Percentiles rank a stretch among this genome's conserved stretches.
Conservation (phyloP, 495 filamentous ascomycete species). For the Penicillium dipodomyicola region DNA sequence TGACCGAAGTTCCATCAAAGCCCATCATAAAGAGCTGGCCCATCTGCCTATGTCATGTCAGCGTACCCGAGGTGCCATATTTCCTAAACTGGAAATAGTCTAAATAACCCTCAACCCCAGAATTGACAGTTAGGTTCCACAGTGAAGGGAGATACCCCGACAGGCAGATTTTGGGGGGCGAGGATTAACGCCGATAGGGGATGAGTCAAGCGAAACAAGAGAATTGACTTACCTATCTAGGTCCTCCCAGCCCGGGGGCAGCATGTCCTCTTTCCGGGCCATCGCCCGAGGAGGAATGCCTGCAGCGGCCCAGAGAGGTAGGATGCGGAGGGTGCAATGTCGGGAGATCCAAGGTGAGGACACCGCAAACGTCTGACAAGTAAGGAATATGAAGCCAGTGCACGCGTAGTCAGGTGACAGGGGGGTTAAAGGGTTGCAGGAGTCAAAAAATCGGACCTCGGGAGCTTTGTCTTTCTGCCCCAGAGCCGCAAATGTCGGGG, state of each 20-base stretch:
- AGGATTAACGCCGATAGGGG: background rate
- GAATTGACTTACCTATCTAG: conserved; percentile 46
- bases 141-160: conserved; percentile 10
- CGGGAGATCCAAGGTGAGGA: conserved; percentile 4
- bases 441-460: background rate
- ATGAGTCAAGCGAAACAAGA: conserved; percentile 13
- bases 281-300: conserved; percentile 49
- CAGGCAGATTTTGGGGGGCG: background rate
- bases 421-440: conserved; percentile 1
- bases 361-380: conserved; percentile 17
- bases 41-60: conserved; percentile 51
- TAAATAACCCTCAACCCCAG: conserved; percentile 3
- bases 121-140: conserved; percentile 19
- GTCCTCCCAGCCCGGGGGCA: conserved; percentile 50
- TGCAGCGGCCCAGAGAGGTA: conserved; percentile 18
- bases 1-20: conserved; percentile 87
- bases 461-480: conserved; percentile 11
- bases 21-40: conserved; percentile 95
- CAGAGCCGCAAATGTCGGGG: conserved; percentile 30
- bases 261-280: conserved; percentile 50
- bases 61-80: conserved; percentile 19
- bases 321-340: conserved; percentile 10
- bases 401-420: conserved; percentile 29
- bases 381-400: conserved; percentile 4
- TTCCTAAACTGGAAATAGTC: conserved; percentile 21